Evolutionary conservation across 352 stramenopile species (phyloP).

Genomic region (Phytophthora europaea): DNA sequence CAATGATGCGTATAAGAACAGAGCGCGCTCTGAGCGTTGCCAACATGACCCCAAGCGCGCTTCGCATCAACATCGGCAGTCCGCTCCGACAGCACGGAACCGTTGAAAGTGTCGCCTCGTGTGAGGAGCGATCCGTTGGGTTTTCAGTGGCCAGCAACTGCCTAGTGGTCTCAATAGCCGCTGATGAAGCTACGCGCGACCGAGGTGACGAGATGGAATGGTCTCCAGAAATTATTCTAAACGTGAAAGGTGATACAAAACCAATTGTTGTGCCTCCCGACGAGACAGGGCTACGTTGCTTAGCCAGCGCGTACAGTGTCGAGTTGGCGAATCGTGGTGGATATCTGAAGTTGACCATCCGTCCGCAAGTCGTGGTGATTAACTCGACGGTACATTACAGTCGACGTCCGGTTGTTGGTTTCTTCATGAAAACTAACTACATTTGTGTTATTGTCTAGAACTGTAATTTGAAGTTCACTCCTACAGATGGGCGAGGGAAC

Average conservation of each 20-base stretch:
- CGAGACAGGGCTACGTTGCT: conserved; percentile 15
- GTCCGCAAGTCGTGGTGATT: conserved; percentile 62
- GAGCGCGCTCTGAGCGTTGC: conserved; percentile 47
- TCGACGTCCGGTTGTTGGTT: not conserved
- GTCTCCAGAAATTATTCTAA: conserved; percentile 43
- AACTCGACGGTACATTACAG: conserved; percentile 61
- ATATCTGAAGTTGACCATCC: conserved; percentile 49
- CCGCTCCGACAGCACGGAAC: conserved; percentile 18
- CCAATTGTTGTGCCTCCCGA: conserved; percentile 32
- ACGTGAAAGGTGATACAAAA: conserved; percentile 48
- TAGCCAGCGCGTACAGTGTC: conserved; percentile 46
- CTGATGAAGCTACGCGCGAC: conserved; percentile 6
- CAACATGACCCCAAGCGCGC: conserved; percentile 37
- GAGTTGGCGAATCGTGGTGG: conserved; percentile 46
- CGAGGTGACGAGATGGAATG: conserved; percentile 16
- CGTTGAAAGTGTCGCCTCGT: conserved; percentile 28
- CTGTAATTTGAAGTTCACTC: conserved; percentile 33
- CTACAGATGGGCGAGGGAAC: conserved; percentile 38
- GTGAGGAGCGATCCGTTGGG: conserved; percentile 34
- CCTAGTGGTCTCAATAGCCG: conserved; percentile 42
- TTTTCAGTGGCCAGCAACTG: conserved; percentile 31
- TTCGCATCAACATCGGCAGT: conserved; percentile 34
- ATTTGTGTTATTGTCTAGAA: conserved; percentile 21
- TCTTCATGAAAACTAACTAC: conserved; percentile 13
- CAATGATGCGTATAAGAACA: conserved; percentile 46